phyloP scores from a whole-genome alignment of 495 filamentous ascomycete genomes.

The Copromyces sp. region DNA sequence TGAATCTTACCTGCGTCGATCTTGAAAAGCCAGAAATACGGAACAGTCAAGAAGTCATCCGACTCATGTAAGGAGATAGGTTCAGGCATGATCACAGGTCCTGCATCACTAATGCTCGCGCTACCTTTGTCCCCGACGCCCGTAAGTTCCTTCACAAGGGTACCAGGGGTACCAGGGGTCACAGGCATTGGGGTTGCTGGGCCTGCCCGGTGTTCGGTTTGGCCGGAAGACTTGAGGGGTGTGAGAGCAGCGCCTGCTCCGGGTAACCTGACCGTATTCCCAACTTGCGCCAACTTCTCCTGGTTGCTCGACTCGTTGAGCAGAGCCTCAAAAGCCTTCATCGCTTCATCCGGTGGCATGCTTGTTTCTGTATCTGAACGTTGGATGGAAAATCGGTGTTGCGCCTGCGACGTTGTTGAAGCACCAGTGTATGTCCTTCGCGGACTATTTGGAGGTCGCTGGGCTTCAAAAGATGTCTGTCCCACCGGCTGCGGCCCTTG shows the following conservation, averaged over 20 bases:
- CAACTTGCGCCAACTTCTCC: neutral
- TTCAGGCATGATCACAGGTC: neutral
- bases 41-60: conserved; percentile 6
- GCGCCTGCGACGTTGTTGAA: neutral
- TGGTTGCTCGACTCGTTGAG: neutral
- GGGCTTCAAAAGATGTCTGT: neutral
- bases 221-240: neutral
- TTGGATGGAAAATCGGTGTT: neutral
- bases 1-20: neutral
- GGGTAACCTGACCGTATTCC: neutral
- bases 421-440: neutral
- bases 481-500: neutral
- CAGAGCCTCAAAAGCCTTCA: neutral
- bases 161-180: neutral
- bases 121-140: neutral
- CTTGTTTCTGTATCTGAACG: neutral
- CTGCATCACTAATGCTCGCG: neutral
- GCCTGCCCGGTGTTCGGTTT: neutral
- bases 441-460: neutral
- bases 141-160: neutral
- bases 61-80: neutral
- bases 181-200: neutral
- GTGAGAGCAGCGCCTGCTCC: neutral
- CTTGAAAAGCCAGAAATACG: conserved; percentile 8
- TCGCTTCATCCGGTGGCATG: neutral